Evolutionary conservation across 371 early-diverging fungal genomes (phyloP), one percentile per base, ranked within the genome.

Genomic region (Actinomucor elegans): DNA sequence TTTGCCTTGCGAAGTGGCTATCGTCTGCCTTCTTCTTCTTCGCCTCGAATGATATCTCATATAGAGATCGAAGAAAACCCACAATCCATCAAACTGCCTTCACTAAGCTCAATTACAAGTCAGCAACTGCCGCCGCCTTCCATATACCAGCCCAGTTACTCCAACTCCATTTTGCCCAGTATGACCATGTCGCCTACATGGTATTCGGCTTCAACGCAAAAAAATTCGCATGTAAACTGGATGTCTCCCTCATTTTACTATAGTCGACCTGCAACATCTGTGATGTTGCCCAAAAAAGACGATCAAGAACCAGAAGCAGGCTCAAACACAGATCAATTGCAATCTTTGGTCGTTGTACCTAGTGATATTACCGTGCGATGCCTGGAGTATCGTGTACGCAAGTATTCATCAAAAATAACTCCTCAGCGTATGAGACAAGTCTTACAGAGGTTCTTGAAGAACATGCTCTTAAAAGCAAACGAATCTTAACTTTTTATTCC

Each of bases 221-320:
- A 73, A 33, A 73, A 65, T 36, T 57, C 62, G 9, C 66, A 70
- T 23, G 58, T 62, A 15, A 58, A 67, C 35, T 70, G 74, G 70
- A 73, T 73, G 74, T 73, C 74, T 17, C 74, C 74, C 23, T 70
- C 70, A 5, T 73, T 73, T 31, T 73, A 69, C 35, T 73, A 73
- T 26, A 70, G 70, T 47, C 65, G 74, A 14, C 70, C 70, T 12
- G 70, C 65, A 3, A 65, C 68, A 2, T 62, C 74, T 9, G 65
- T 60, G 1, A 42, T 69, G 38, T 28, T 73, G 26, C 70, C 73
- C 15, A 44, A 57, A 28, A 29, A 44, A 4, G 34, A 40, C 1
- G 24, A 47, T 17, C 26, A 11, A 9, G 23, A 3, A 14, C 26
- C n/a, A 27, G 28, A 38, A n/a, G 32, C 18, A 26, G n/a, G 4